A percentile compares a stretch with the other conserved stretches of the same genome.
These are phyloP conservation scores for Sugiyamaella pinicola DNA, from an alignment of 1,139 yeast genomes.

Conservation along the genomic window DNA sequence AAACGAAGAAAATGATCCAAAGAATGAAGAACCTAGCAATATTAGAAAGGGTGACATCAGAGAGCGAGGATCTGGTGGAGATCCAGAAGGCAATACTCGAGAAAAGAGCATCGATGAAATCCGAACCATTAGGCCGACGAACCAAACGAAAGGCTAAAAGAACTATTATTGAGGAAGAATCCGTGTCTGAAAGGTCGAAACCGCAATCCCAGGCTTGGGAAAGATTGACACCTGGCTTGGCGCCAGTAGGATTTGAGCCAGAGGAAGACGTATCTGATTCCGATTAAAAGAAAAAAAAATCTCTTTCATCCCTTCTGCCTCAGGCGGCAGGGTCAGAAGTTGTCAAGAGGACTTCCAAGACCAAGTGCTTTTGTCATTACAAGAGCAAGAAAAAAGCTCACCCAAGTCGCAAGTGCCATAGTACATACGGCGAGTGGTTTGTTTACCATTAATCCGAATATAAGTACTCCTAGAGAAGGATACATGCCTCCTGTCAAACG, in stretches of 20 bases:
- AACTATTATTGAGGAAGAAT: slow-evolving; percentile 22
- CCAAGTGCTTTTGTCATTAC: slow-evolving; percentile 31
- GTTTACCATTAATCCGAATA: slow-evolving; percentile 32
- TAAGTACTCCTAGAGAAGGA: slow-evolving; percentile 32
- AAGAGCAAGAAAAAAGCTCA: slow-evolving; percentile 28
- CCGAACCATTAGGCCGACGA: slow-evolving; percentile 19
- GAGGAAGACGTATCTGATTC: slow-evolving; percentile 37
- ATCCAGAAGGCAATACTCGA: slow-evolving; percentile 26
- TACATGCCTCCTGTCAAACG: slow-evolving; percentile 29
- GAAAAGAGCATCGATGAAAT: slow-evolving; percentile 18
- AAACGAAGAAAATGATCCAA: slow-evolving; percentile 14
- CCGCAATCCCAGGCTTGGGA: slow-evolving; percentile 31
- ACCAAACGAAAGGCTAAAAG: slow-evolving; percentile 7
- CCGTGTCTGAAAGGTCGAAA: slow-evolving; percentile 23
- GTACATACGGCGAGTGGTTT: slow-evolving; percentile 33
- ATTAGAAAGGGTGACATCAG: slow-evolving; percentile 26
- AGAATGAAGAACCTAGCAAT: slow-evolving; percentile 27
- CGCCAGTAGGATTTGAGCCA: slow-evolving; percentile 72
- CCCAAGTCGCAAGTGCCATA: slow-evolving; percentile 31
- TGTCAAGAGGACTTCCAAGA: slow-evolving; percentile 17
- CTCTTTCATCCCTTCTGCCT: no score
- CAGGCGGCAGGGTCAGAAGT: slow-evolving; percentile 1
- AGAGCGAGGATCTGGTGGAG: slow-evolving; percentile 27
- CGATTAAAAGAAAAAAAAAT: slow-evolving; percentile 27
- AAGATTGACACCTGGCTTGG: slow-evolving; percentile 89